Evolutionary conservation across 129 eudicot genomes (phyloP).

Genomic region (Logfia minima): DNA sequence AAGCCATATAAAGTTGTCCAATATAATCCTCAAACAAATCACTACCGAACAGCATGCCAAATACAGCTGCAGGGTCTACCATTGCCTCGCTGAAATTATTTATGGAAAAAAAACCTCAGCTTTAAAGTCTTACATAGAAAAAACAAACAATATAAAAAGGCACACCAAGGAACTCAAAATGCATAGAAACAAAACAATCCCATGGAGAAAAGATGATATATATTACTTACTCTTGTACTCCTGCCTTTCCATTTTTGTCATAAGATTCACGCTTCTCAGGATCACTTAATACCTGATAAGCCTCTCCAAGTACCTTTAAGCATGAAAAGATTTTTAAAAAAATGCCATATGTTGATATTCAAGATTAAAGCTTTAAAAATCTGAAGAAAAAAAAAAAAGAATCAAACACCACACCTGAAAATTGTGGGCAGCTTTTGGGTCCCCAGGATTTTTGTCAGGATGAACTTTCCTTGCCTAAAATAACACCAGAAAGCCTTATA

Average conservation of each 20-base stretch:
- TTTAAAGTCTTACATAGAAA: not conserved
- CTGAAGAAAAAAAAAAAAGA: conserved; percentile 8
- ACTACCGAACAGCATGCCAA: conserved; percentile 92
- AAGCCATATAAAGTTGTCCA: conserved; percentile 74
- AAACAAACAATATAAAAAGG: not conserved
- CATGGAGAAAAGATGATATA: not conserved
- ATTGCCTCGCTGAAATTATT: conserved; percentile 56
- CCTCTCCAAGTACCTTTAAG: conserved; percentile 81
- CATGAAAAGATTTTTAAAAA: not conserved
- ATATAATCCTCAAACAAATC: conserved; percentile 78
- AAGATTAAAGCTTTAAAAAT: not conserved
- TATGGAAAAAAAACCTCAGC: conserved; percentile 1
- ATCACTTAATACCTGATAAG: conserved; percentile 93
- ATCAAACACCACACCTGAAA: conserved; percentile 56
- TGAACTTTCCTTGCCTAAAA: conserved; percentile 78
- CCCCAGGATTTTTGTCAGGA: conserved; percentile 95
- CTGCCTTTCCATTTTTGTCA: conserved; percentile 76
- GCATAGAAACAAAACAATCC: not conserved
- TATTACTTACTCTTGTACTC: conserved; percentile 56
- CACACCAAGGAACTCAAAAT: not conserved
- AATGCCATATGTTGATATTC: conserved; percentile 8
- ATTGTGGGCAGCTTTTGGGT: conserved; percentile 78
- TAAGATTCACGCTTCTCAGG: conserved; percentile 90
- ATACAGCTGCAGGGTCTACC: conserved; percentile 89
- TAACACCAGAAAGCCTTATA: conserved; percentile 26